Evolutionary conservation across 495 filamentous ascomycete species (phyloP), one percentile per base, ranked within the genome.

Genomic region (Talaromyces thailandensis): DNA sequence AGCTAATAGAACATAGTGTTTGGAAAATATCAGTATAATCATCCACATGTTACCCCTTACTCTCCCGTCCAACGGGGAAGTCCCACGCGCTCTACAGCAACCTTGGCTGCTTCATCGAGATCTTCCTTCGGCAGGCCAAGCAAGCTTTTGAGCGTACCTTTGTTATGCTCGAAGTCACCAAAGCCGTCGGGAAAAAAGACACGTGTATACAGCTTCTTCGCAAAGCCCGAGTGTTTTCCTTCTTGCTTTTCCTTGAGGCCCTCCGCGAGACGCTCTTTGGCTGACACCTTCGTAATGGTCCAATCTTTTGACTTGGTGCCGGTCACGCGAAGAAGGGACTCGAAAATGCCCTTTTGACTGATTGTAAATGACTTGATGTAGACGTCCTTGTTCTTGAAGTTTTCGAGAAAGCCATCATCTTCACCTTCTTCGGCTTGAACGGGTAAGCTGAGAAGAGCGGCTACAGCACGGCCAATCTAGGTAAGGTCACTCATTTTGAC

Each of bases 121-220:
- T 84, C 78, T 70, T 88, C 86, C 64, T 73, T 70, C 14, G 81
- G 77, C 57, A 88, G 66, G 0, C 77, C 82, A 18, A 88, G 70
- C 53, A 76, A 35, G 5, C 68, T 70, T 77, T 62, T 62, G 16
- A 56, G n/a, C 3, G 25, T 55, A 2, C 40, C 4, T 71, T 78
- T 18, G 25, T 51, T 14, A 61, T 37, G 21, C 18, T 37, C 50
- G 31, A 55, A 43, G 62, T 88, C 88, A 9, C 69, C 68, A 5
- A 62, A 65, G 0, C 74, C 78, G 28, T 79, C 76, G 14, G 74
- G 71, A 48, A 67, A 82, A 58, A 88, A 88, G 0, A 77, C 64
- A 0, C 78, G 69, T 21, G 75, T 64, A 58, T 87, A 88, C 69
- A 88, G 58, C 64, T 73, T 67, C 74, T 79, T 78, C 1, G 61